A percentile compares a stretch with the other conserved stretches of the same genome.
Evolutionary conservation across 1,284 basidiomycete species (phyloP).

Genomic region (Trichosporon sp.): DNA sequence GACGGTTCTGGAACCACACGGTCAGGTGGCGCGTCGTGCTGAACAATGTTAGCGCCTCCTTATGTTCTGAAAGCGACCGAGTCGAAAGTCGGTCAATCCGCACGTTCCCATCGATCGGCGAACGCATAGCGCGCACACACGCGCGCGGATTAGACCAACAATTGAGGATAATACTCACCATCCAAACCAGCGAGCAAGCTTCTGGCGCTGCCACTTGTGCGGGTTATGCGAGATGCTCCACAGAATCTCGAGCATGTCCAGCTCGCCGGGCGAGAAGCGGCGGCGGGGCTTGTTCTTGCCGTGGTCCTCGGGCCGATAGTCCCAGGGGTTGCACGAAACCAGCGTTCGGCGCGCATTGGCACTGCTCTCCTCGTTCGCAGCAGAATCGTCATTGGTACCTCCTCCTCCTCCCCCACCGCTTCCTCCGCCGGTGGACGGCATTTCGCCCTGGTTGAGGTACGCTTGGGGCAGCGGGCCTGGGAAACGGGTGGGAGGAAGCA

Average conservation of each 20-base stretch:
- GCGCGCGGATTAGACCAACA: not conserved
- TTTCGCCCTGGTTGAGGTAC: conserved; percentile 20
- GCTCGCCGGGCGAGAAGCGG: conserved; percentile 22
- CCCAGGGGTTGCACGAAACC: conserved; percentile 23
- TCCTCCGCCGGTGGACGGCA: conserved; percentile 8
- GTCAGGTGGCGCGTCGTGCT: conserved; percentile 23
- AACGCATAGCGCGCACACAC: not conserved
- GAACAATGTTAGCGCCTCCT: not conserved
- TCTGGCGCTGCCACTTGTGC: conserved; percentile 25
- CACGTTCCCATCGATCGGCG: not conserved
- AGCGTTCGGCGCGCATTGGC: conserved; percentile 13
- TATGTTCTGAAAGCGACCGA: too few relatives aligned
- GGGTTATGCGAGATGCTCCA: conserved; percentile 24
- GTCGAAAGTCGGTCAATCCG: too few relatives aligned
- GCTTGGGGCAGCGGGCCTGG: conserved; percentile 18
- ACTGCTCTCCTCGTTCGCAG: conserved; percentile 7
- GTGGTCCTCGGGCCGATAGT: conserved; percentile 21
- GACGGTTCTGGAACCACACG: conserved; percentile 26
- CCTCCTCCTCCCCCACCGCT: too few relatives aligned
- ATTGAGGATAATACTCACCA: conserved; percentile 10
- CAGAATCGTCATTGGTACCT: conserved; percentile 7
- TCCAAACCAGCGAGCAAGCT: conserved; percentile 27
- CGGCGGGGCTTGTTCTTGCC: conserved; percentile 24
- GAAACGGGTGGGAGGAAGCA: conserved; percentile 18
- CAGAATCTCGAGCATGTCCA: conserved; percentile 24